These are phyloP conservation scores for Botrytis hyacinthi DNA, from an alignment of 2,329 filamentous ascomycete genomes.

Conservation along the genomic window DNA sequence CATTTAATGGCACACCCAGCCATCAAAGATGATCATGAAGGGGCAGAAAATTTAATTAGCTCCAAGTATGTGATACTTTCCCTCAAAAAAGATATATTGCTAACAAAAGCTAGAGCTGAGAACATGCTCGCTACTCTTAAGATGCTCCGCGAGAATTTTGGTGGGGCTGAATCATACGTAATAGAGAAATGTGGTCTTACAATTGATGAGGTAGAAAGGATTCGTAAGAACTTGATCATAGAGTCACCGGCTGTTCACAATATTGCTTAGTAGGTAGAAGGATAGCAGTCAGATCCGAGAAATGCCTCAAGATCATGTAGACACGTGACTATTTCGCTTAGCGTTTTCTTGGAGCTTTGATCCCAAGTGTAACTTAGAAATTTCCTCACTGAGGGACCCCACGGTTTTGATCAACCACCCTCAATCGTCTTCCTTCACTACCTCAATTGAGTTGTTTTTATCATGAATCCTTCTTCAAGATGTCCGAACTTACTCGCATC, in stretches of 20 bases:
- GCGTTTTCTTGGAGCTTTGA: constrained; percentile 12
- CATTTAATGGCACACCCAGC: constrained; percentile 51
- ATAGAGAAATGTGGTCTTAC: constrained; percentile 56
- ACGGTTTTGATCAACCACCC: constrained; percentile 15
- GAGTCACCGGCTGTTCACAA: constrained; percentile 27
- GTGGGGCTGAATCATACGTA: constrained; percentile 63
- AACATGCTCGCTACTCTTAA: constrained; percentile 52
- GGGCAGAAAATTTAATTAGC: constrained; percentile 45
- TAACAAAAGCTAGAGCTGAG: constrained; percentile 40
- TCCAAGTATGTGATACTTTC: constrained; percentile 36
- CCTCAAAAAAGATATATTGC: neutral
- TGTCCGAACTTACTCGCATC: constrained; percentile 29
- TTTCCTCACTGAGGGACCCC: constrained; percentile 20
- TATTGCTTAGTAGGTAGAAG: neutral
- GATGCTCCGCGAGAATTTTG: constrained; percentile 59
- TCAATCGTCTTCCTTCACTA: neutral
- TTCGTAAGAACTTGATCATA: constrained; percentile 51
- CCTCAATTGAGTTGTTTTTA: constrained; percentile 15
- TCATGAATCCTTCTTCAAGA: constrained; percentile 36
- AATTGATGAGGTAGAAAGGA: constrained; percentile 51
- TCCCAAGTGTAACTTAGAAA: constrained; percentile 8
- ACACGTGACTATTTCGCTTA: constrained; percentile 19
- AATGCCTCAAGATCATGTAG: neutral
- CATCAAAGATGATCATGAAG: constrained; percentile 42
- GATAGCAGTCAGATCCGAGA: neutral